These are phyloP conservation scores for Ophiostoma ulmi DNA, from an alignment of 2,329 filamentous ascomycete species.

Conservation along the genomic window DNA sequence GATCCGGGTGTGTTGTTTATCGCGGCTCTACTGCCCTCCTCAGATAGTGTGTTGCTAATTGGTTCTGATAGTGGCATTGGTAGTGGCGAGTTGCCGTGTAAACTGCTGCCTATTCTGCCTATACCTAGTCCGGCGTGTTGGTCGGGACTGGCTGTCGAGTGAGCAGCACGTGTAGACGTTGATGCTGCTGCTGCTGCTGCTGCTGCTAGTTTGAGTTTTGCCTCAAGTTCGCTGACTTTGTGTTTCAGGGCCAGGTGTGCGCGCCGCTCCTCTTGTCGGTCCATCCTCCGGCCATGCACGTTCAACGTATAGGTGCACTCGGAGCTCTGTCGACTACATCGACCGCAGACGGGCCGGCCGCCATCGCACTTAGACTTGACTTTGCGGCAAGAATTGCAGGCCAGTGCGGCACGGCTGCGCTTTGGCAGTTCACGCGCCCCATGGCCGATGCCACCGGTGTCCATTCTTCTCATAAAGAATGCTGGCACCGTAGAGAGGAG, in stretches of 20 bases:
- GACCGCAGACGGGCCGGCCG: slow-evolving; percentile 23
- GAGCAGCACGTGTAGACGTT: background rate
- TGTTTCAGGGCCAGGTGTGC: slow-evolving; percentile 19
- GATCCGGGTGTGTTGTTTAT: background rate
- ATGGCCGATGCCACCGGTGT: background rate
- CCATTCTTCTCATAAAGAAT: background rate
- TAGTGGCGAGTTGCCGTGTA: background rate
- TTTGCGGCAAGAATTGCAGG: slow-evolving; percentile 24
- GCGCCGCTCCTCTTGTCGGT: slow-evolving; percentile 24
- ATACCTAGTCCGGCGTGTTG: too few relatives aligned
- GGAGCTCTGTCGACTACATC: slow-evolving; percentile 22
- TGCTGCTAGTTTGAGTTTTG: background rate
- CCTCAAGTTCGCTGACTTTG: slow-evolving; percentile 22
- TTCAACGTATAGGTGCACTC: slow-evolving; percentile 26
- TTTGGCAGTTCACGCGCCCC: slow-evolving; percentile 18
- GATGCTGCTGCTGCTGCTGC: background rate
- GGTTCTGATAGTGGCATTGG: background rate
- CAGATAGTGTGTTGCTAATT: background rate
- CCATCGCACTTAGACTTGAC: slow-evolving; percentile 27
- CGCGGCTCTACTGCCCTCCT: background rate
- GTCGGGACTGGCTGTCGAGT: background rate
- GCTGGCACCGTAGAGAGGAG: background rate
- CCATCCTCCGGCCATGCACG: slow-evolving; percentile 22
- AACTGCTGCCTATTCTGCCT: background rate
- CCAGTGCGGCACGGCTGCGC: slow-evolving; percentile 23